A percentile compares a stretch with the other conserved stretches of the same genome.
phyloP scores from a whole-genome alignment of 176 grass and related monocot genomes.

The Hyparrhenia diplandra region DNA sequence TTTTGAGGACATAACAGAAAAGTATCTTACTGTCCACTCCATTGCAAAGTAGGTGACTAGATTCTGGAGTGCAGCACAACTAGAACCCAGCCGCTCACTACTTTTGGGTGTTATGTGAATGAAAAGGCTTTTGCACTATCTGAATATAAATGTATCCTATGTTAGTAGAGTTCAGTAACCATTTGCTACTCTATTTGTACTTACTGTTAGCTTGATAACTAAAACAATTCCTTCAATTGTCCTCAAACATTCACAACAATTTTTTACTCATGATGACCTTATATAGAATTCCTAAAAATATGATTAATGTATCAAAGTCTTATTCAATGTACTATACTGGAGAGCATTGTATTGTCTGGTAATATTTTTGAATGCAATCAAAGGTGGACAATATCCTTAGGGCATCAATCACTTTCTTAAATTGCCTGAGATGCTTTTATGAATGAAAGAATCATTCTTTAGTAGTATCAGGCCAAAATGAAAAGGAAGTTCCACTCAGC shows the following conservation, averaged over 20 bases:
- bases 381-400: background rate
- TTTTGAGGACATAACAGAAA: background rate
- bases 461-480: background rate
- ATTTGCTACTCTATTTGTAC: background rate
- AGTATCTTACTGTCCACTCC: background rate
- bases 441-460: background rate
- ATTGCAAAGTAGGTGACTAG: background rate
- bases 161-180: background rate
- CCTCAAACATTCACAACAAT: background rate
- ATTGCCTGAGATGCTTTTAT: background rate
- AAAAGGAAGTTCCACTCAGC: background rate
- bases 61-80: background rate
- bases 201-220: conserved; percentile 11
- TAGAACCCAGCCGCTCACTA: background rate
- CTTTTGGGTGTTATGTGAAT: conserved; percentile 16
- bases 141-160: background rate
- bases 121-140: background rate
- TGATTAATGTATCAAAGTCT: background rate
- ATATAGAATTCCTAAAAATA: conserved; percentile 2
- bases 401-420: background rate
- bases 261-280: background rate
- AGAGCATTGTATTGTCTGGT: background rate
- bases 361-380: background rate
- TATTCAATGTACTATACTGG: background rate
- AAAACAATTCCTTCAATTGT: background rate